Base-by-base conservation (phyloP, 2,329 filamentous ascomycete species). In the Aspergillus novofumigatus region DNA sequence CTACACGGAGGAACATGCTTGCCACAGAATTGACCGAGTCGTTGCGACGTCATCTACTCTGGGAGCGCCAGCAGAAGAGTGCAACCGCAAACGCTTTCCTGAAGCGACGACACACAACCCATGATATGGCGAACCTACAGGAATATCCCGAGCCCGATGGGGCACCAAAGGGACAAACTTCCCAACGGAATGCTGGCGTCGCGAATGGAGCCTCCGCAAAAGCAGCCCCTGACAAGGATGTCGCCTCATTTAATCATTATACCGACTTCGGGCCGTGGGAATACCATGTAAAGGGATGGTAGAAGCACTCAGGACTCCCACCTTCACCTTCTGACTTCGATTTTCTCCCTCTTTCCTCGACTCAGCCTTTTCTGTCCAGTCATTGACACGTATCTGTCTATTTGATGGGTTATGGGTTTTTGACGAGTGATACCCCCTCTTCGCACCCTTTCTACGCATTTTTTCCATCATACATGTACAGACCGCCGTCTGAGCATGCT, bases 11-110 rank as follows among this genome's bases (percentile, higher is more conserved):
- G 59, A 95, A 97, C 75, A 99, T 99, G 94, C 83, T 99, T 56
- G 89, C 91, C 8, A 95, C 91, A 0, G 94, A 99, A 77, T 80
- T 99, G 54, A 97, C 93, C 2, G 92, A 96, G 72, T 96, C 91
- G 23, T 86, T 99, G 3, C 86, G 94, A 23, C 90, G 92, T 65
- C 90, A 97, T 67, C 86, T 99, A 17, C 83, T 97, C 17, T 96
- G 91, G 90, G 94, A 99, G 74, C 88, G 94, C 53, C 91, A 96
- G 70, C 93, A 97, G 71, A 96, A 94, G 82, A 91, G 91, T 58
- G 89, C 90, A 35, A 93, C 91, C 7, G 90, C 88, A 67, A 92
- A 93, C 62, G 91, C 92, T 1, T 90, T 93, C 54, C 82, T 96
- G 57, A 95, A 96, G 80, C 86, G 93, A 61, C 83, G 91, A 58